Conservation (phyloP, 1,139 yeast species). For the Lodderomyces margitis region DNA sequence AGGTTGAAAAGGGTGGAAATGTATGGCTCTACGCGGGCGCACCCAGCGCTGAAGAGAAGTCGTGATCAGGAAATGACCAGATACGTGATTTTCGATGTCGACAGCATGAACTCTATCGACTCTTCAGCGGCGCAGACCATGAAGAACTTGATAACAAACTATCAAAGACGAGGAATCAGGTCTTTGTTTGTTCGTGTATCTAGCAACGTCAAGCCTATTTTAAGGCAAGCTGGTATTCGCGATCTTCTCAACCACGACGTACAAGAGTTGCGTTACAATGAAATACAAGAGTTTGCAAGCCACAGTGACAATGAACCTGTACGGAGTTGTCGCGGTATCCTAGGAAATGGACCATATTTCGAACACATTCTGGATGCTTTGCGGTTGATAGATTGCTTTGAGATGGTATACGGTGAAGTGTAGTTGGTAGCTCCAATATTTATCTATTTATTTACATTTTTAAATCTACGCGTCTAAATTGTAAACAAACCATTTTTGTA, state of each 20-base stretch:
- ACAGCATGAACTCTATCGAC: conserved; percentile 86
- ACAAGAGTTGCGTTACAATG: conserved; percentile 26
- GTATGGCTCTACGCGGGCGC: conserved; percentile 80
- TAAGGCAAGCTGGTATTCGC: conserved; percentile 33
- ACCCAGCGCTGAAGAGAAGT: conserved; percentile 72
- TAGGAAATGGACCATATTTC: conserved; percentile 37
- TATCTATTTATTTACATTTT: background rate
- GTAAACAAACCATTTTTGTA: background rate
- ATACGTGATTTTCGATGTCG: conserved; percentile 74
- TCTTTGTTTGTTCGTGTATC: conserved; percentile 69
- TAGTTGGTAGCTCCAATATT: background rate
- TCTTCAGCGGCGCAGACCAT: conserved; percentile 84
- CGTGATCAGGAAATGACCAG: conserved; percentile 55
- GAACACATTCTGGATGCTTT: conserved; percentile 43
- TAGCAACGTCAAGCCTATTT: conserved; percentile 30
- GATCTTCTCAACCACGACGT: conserved; percentile 27
- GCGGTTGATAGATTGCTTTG: conserved; percentile 40
- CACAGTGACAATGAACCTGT: conserved; percentile 16
- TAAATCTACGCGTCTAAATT: background rate
- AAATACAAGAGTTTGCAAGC: conserved; percentile 19
- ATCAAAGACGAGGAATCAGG: conserved; percentile 54
- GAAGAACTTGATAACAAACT: conserved; percentile 54
- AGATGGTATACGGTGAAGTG: conserved; percentile 13
- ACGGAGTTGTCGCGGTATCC: conserved; percentile 20
- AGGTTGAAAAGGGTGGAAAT: conserved; percentile 75